These are phyloP conservation scores for Neohortaea acidophila DNA, from an alignment of 495 filamentous ascomycete species.

Conservation along the genomic window DNA sequence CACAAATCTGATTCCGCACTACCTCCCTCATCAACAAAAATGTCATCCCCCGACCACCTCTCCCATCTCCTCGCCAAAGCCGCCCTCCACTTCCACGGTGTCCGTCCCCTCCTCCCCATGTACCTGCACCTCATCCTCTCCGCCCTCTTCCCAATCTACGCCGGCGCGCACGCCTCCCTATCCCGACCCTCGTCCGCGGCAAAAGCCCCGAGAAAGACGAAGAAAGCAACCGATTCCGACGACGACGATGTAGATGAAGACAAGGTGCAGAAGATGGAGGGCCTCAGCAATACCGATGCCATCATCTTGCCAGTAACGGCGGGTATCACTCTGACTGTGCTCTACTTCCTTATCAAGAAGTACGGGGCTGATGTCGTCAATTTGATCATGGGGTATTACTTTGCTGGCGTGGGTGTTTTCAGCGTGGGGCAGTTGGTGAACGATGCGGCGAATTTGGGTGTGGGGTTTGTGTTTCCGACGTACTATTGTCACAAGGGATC, in stretches of 20 bases:
- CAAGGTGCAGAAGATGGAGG: conserved; percentile 47
- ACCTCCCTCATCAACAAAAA: no score
- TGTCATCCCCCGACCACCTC: background rate
- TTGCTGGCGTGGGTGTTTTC: conserved; percentile 62
- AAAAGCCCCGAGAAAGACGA: conserved; percentile 36
- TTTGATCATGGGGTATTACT: conserved; percentile 71
- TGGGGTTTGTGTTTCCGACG: conserved; percentile 58
- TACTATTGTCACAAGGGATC: conserved; percentile 35
- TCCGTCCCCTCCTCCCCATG: conserved; percentile 44
- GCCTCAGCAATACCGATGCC: conserved; percentile 64
- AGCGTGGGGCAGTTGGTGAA: conserved; percentile 53
- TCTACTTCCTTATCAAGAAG: conserved; percentile 82
- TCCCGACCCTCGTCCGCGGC: conserved; percentile 68
- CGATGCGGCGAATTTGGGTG: conserved; percentile 47
- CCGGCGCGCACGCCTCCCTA: conserved; percentile 52
- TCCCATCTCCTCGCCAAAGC: conserved; percentile 5
- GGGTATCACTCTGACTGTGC: conserved; percentile 50
- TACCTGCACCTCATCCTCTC: conserved; percentile 53
- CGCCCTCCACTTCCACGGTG: conserved; percentile 35
- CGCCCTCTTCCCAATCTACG: conserved; percentile 57
- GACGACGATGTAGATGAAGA: conserved; percentile 38
- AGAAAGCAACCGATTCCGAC: conserved; percentile 38
- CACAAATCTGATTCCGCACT: no score
- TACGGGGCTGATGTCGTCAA: conserved; percentile 70
- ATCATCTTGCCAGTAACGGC: conserved; percentile 76